Evolutionary conservation across 768 basidiomycete species (phyloP).

Genomic region (Lactarius akahatsu): DNA sequence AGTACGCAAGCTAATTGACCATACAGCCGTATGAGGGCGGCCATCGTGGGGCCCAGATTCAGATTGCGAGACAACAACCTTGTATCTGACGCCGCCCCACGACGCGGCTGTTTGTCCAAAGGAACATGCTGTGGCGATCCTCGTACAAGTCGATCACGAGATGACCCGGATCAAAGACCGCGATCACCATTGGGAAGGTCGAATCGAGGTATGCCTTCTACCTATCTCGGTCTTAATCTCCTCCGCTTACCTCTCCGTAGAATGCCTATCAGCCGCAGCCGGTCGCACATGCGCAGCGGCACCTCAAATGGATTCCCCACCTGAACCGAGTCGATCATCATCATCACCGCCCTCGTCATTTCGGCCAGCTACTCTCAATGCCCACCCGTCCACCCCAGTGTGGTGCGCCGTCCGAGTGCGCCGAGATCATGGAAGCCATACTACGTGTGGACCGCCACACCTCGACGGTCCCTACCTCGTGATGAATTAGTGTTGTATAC

Average conservation of each 20-base stretch:
- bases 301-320: conserved; percentile 28
- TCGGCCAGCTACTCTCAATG: conserved; percentile 32
- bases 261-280: conserved; percentile 64
- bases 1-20: too few relatives aligned
- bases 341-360: conserved; percentile 35
- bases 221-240: too few relatives aligned
- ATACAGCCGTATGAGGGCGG: too few relatives aligned
- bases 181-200: too few relatives aligned
- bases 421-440: conserved; percentile 76
- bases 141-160: conserved; percentile 59
- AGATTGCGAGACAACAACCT: conserved; percentile 47
- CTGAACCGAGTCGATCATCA: conserved; percentile 36
- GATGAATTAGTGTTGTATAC: conserved; percentile 23
- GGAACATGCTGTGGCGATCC: conserved; percentile 62
- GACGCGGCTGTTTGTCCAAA: conserved; percentile 60
- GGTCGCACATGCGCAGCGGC: conserved; percentile 55
- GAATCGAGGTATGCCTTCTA: too few relatives aligned
- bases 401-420: conserved; percentile 65
- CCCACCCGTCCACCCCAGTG: conserved; percentile 35
- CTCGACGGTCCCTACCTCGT: conserved; percentile 21
- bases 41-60: too few relatives aligned
- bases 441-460: conserved; percentile 68
- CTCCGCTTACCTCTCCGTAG: conserved; percentile 37
- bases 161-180: conserved; percentile 59
- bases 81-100: conserved; percentile 41